phyloP scores from a whole-genome alignment of 805 yeast genomes.

The Hanseniaspora pseudoguilliermondii region DNA sequence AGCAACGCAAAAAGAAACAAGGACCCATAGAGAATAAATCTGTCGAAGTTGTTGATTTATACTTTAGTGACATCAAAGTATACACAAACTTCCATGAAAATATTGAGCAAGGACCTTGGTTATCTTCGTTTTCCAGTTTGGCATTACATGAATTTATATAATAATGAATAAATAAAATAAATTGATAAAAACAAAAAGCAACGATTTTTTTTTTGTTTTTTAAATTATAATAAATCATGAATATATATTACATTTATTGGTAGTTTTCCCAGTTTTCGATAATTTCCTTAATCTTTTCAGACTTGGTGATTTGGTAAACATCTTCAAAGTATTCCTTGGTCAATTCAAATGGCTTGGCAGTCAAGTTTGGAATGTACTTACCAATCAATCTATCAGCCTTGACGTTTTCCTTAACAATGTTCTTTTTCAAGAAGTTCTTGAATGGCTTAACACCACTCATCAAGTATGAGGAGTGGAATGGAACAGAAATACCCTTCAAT shows the following conservation, averaged over 20 bases:
- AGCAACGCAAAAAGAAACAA: slow-evolving; percentile 16
- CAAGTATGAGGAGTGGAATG: slow-evolving; percentile 98
- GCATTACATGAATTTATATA: slow-evolving; percentile 30
- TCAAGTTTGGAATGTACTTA: slow-evolving; percentile 95
- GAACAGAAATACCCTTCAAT: slow-evolving; percentile 96
- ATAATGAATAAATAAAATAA: background rate
- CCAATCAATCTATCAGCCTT: slow-evolving; percentile 87
- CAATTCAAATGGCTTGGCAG: slow-evolving; percentile 92
- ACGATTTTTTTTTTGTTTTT: too few relatives aligned
- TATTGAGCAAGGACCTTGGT: slow-evolving; percentile 32
- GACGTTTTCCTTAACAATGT: slow-evolving; percentile 87
- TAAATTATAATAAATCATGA: background rate
- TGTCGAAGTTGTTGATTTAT: slow-evolving; percentile 25
- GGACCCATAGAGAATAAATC: slow-evolving; percentile 23
- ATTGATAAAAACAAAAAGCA: too few relatives aligned
- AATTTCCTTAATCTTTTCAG: slow-evolving; percentile 79
- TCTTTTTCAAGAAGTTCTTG: slow-evolving; percentile 93
- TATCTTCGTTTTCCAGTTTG: slow-evolving; percentile 41
- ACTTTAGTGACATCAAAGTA: slow-evolving; percentile 25
- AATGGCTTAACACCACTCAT: slow-evolving; percentile 98
- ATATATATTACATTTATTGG: slow-evolving; percentile 26
- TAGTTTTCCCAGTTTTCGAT: slow-evolving; percentile 92
- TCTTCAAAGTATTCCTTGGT: slow-evolving; percentile 95
- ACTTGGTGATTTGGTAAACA: slow-evolving; percentile 81
- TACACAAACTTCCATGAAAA: slow-evolving; percentile 15